Evolutionary conservation across 2,329 filamentous ascomycete species (phyloP).

Genomic region (Colletotrichum navitas): DNA sequence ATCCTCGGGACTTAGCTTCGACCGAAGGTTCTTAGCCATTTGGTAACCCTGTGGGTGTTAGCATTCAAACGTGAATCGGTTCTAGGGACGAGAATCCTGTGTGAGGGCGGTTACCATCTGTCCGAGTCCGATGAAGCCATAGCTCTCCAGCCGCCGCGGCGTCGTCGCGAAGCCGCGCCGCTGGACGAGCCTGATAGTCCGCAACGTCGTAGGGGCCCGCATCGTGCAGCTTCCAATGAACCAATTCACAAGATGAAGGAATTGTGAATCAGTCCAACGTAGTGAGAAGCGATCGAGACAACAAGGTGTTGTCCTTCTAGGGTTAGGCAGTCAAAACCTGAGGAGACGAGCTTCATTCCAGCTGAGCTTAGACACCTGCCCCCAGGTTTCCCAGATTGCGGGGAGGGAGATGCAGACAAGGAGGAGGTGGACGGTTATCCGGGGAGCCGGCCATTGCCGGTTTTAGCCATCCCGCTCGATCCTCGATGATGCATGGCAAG

Average conservation of each 20-base stretch:
- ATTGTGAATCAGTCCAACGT: not conserved
- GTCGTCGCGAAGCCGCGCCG: slow-evolving; percentile 65
- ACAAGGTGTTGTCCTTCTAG: not conserved
- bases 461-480: slow-evolving; percentile 44
- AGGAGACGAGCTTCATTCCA: slow-evolving; percentile 17
- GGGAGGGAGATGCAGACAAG: slow-evolving; percentile 1
- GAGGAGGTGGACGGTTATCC: slow-evolving; percentile 39
- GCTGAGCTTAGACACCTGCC: slow-evolving; percentile 16
- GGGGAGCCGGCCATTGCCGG: slow-evolving; percentile 55
- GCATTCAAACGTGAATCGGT: not conserved
- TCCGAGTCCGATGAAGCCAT: slow-evolving; percentile 71
- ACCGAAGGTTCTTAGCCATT: slow-evolving; percentile 73
- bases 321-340: not conserved
- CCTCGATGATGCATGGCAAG: slow-evolving; percentile 1
- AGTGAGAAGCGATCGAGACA: not conserved
- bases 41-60: slow-evolving; percentile 64
- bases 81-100: not conserved
- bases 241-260: slow-evolving; percentile 1
- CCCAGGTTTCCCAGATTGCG: slow-evolving; percentile 23
- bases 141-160: slow-evolving; percentile 61
- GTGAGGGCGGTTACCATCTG: slow-evolving; percentile 65
- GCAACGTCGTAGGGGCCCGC: slow-evolving; percentile 32
- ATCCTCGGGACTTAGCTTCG: slow-evolving; percentile 65
- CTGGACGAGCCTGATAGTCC: slow-evolving; percentile 51
- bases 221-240: slow-evolving; percentile 32